Conservation (phyloP, 2,329 filamentous ascomycete genomes). For the Monilinia polystroma region DNA sequence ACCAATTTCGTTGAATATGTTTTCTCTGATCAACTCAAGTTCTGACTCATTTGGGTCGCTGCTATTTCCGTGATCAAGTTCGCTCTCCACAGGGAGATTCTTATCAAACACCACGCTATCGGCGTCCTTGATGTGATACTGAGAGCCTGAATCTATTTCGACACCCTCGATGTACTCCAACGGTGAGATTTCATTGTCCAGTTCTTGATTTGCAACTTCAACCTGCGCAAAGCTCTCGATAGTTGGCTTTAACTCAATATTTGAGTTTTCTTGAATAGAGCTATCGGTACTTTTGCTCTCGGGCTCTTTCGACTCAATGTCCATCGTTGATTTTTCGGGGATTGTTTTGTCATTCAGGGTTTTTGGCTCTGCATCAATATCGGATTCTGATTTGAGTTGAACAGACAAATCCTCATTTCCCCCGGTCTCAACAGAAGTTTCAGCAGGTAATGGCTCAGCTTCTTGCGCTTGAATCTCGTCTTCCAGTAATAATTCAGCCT, state of each 20-base stretch:
- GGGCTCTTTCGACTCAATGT: too few relatives aligned
- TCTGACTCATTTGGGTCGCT: neutral
- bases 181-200: accelerated
- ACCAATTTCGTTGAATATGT: neutral
- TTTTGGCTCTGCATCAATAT: accelerated
- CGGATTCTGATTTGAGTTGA: neutral
- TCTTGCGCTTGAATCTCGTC: neutral
- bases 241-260: accelerated
- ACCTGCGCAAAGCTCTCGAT: accelerated
- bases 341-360: accelerated
- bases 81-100: neutral
- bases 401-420: neutral
- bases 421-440: too few relatives aligned
- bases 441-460: accelerated
- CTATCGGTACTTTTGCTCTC: too few relatives aligned
- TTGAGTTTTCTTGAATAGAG: too few relatives aligned
- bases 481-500: neutral
- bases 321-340: neutral
- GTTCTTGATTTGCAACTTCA: neutral
- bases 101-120: accelerated
- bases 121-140: neutral
- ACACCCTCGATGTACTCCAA: neutral
- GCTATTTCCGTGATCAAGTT: accelerated
- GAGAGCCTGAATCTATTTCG: accelerated
- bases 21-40: neutral